Evolutionary conservation across 768 basidiomycete genomes (phyloP), one percentile per base, ranked within the genome.

Genomic region (Albatrellus ellisii): DNA sequence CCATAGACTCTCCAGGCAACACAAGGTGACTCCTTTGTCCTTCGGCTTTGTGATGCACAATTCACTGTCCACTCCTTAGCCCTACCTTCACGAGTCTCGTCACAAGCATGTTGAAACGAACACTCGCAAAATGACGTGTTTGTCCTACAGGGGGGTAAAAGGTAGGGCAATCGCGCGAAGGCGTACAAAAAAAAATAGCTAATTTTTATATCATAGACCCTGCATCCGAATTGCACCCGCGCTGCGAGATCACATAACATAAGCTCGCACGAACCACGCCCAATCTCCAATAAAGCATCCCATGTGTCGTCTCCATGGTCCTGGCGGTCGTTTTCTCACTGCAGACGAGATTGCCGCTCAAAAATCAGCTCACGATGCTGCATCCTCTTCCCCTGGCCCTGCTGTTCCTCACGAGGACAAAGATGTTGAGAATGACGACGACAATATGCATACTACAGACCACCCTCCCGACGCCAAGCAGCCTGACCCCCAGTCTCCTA

Each of bases 61-160:
- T 35, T 1, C 36, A 55, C 47, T n/a, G 20, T 20, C 25, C 41
- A 25, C 48, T 42, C 20, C 2, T 17, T 35, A 95, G 92, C 94
- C 95, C 2, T 99, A 98, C 64, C 79, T 98, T 24, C 95, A 99
- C 50, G 95, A 99, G 58, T 94, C 89, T 6, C 79, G 95, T 34
- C 95, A 99, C 66, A 87, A 89, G 51, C 95, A 99, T 63, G 95
- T n/a, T n/a, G n/a, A n/a, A n/a, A n/a, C n/a, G n/a, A n/a, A n/a
- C n/a, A n/a, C n/a, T n/a, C n/a, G n/a, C n/a, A n/a, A n/a, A n/a
- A n/a, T n/a, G n/a, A n/a, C n/a, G n/a, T n/a, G n/a, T n/a, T n/a
- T n/a, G n/a, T n/a, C n/a, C n/a, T n/a, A n/a, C n/a, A n/a, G n/a
- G n/a, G n/a, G n/a, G n/a, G n/a, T n/a, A n/a, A n/a, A n/a, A n/a